These are phyloP conservation scores for Curvularia spicifera DNA, from an alignment of 2,329 filamentous ascomycete genomes.

Conservation along the genomic window DNA sequence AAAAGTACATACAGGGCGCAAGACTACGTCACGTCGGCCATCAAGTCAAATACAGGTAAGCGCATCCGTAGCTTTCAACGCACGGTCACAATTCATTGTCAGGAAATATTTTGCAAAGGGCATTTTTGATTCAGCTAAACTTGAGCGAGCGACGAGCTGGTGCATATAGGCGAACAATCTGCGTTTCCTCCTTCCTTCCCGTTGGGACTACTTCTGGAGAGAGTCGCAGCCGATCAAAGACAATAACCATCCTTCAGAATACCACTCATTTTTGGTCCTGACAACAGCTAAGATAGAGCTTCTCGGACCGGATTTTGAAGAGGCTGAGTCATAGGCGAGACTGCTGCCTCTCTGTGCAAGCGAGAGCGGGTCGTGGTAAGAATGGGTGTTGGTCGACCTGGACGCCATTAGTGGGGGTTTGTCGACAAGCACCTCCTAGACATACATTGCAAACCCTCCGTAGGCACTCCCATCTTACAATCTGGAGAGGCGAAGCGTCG, in stretches of 20 bases:
- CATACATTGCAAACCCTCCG: slow-evolving; percentile 47
- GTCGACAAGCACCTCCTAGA: neutral
- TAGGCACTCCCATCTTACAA: slow-evolving; percentile 49
- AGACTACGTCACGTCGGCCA: neutral
- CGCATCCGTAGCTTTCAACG: neutral
- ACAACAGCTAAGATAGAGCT: slow-evolving; percentile 26
- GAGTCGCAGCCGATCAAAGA: slow-evolving; percentile 39
- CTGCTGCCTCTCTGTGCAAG: slow-evolving; percentile 45
- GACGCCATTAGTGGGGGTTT: slow-evolving; percentile 11
- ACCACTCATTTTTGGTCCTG: slow-evolving; percentile 19
- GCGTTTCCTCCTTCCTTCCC: slow-evolving; percentile 29
- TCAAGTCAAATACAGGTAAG: neutral
- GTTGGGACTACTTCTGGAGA: slow-evolving; percentile 31
- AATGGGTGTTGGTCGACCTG: slow-evolving; percentile 47
- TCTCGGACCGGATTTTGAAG: slow-evolving; percentile 24
- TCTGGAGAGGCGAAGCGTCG: slow-evolving; percentile 49
- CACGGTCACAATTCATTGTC: neutral
- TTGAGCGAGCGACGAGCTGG: slow-evolving; percentile 41
- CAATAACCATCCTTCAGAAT: slow-evolving; percentile 31
- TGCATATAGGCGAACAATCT: slow-evolving; percentile 33
- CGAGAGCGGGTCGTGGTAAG: slow-evolving; percentile 47
- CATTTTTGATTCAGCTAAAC: slow-evolving; percentile 34
- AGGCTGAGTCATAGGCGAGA: slow-evolving; percentile 23
- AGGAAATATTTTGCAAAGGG: neutral
- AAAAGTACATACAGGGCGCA: slow-evolving; percentile 3